phyloP scores from a whole-genome alignment of 257 asterid genomes.

The Ocimum tenuiflorum region DNA sequence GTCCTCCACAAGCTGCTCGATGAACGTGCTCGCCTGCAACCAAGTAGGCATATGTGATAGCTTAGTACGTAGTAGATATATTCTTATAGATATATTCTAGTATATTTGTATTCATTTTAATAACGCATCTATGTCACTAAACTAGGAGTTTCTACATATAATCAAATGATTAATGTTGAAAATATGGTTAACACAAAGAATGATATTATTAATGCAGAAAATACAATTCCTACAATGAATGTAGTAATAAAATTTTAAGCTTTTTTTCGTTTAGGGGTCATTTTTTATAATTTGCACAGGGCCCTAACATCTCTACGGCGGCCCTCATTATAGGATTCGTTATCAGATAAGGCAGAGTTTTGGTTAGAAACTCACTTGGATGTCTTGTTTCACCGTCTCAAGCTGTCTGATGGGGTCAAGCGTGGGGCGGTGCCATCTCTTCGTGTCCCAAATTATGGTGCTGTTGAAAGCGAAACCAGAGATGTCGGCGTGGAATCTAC shows the following conservation, averaged over 20 bases:
- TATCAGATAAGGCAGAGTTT: no score
- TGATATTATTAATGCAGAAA: no score
- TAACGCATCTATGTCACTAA: no score
- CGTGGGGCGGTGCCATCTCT: slow-evolving; percentile 60
- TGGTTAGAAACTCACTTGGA: slow-evolving; percentile 47
- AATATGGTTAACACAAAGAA: no score
- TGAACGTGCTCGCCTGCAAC: slow-evolving; percentile 55
- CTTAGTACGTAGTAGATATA: not conserved
- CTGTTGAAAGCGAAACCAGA: slow-evolving; percentile 76
- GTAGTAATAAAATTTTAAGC: no score
- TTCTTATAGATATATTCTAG: not conserved
- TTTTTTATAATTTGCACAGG: not conserved
- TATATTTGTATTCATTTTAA: no score
- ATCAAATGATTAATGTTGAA: no score
- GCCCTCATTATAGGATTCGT: not conserved
- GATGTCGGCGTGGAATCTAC: slow-evolving; percentile 55
- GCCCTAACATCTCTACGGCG: not conserved
- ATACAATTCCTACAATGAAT: no score
- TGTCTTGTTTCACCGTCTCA: slow-evolving; percentile 32
- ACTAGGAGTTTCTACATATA: no score
- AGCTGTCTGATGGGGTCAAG: slow-evolving; percentile 57
- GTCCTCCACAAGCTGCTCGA: slow-evolving; percentile 72
- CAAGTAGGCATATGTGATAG: not conserved
- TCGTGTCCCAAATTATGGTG: slow-evolving; percentile 67
- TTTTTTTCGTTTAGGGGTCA: no score